phyloP scores from a whole-genome alignment of 108 stramenopile species.

The Cyclotella distinguenda region DNA sequence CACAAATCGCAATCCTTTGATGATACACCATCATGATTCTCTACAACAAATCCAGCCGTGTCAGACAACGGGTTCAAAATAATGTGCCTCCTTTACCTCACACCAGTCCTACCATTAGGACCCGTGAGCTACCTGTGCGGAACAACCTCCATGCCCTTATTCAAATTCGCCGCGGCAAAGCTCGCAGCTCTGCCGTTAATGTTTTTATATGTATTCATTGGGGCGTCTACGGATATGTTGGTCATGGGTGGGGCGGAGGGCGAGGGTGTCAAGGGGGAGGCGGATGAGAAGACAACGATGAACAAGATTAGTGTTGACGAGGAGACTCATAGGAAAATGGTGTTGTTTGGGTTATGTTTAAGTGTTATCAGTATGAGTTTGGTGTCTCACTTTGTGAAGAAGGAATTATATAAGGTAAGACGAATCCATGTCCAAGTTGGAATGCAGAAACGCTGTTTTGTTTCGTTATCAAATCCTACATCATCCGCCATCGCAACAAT shows the following conservation, averaged over 20 bases:
- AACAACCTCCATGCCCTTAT: constrained; percentile 73
- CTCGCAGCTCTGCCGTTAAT: constrained; percentile 74
- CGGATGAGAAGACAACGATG: constrained; percentile 6
- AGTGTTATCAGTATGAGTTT: constrained; percentile 73
- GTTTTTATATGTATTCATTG: constrained; percentile 76
- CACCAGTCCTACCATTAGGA: constrained; percentile 75
- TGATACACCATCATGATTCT: not conserved
- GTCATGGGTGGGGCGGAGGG: constrained; percentile 16
- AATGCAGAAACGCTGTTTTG: not conserved
- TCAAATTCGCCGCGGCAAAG: constrained; percentile 70
- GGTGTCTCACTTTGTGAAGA: constrained; percentile 65
- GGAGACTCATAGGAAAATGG: constrained; percentile 64
- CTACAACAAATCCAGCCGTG: constrained; percentile 51
- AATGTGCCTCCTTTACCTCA: constrained; percentile 83
- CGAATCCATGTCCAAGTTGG: not conserved
- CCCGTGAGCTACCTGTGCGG: constrained; percentile 83
- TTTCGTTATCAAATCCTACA: too few species aligned
- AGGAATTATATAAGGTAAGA: constrained; percentile 75
- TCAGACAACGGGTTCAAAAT: constrained; percentile 76
- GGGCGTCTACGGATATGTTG: constrained; percentile 70
- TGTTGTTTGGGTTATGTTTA: constrained; percentile 61
- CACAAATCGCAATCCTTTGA: not conserved
- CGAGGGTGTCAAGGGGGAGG: constrained; percentile 11
- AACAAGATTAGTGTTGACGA: constrained; percentile 51
- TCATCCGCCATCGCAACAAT: not conserved